phyloP scores from a whole-genome alignment of 306 rosid genomes.

The Gastrolobium bilobum region DNA sequence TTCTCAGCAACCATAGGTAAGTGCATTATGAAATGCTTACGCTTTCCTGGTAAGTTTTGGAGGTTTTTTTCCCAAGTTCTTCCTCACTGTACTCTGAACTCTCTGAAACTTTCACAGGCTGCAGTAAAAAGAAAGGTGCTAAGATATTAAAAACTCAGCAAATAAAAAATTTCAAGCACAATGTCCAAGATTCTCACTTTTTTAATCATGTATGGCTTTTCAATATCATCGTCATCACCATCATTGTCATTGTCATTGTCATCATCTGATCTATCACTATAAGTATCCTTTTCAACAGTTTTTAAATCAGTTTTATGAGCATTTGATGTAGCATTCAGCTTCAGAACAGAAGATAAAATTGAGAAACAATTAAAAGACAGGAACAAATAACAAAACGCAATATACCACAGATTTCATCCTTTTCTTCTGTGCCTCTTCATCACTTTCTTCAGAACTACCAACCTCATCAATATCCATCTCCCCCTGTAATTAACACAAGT shows the following conservation, averaged over 20 bases:
- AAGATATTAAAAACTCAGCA: slow-evolving; percentile 7
- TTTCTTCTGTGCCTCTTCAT: slow-evolving; percentile 56
- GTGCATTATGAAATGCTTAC: slow-evolving; percentile 44
- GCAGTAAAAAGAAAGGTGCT: slow-evolving; percentile 19
- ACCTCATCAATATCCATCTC: slow-evolving; percentile 52
- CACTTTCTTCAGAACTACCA: slow-evolving; percentile 58
- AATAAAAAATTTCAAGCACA: slow-evolving; percentile 5
- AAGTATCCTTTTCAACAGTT: slow-evolving; percentile 43
- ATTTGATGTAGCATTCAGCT: slow-evolving; percentile 26
- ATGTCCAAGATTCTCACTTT: slow-evolving; percentile 40
- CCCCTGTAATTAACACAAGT: slow-evolving; percentile 35
- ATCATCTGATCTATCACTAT: slow-evolving; percentile 34
- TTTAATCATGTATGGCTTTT: slow-evolving; percentile 18
- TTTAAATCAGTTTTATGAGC: slow-evolving; percentile 38
- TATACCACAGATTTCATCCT: slow-evolving; percentile 54
- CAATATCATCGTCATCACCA: slow-evolving; percentile 16
- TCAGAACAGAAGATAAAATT: slow-evolving; percentile 24
- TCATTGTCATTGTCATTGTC: neutral
- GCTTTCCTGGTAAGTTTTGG: slow-evolving; percentile 50
- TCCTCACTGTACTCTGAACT: slow-evolving; percentile 12
- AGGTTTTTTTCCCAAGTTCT: slow-evolving; percentile 42
- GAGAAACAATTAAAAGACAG: slow-evolving; percentile 24
- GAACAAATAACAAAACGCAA: neutral
- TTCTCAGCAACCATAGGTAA: slow-evolving; percentile 19
- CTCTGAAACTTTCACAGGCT: slow-evolving; percentile 38